Percentiles rank a stretch among this genome's conserved stretches.
Conservation (phyloP, 495 filamentous ascomycete species). For the Penicillium robsamsonii region DNA sequence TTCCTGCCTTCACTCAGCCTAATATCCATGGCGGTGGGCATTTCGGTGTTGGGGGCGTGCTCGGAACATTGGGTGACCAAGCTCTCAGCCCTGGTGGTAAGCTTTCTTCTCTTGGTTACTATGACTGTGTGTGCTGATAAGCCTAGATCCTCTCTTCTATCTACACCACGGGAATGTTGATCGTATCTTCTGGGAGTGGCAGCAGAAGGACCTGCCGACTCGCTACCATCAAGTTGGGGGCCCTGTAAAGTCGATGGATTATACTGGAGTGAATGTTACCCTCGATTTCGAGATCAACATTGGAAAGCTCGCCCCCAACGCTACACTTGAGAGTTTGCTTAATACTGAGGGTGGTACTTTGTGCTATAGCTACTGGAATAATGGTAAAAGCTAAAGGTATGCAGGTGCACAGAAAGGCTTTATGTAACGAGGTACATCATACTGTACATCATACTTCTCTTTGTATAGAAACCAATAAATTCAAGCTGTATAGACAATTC, state of each 20-base stretch:
- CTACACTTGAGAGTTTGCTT: constrained; percentile 16
- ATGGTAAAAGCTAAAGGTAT: background rate
- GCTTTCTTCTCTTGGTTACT: background rate
- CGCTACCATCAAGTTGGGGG: constrained; percentile 24
- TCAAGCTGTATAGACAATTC: background rate
- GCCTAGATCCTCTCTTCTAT: constrained; percentile 51
- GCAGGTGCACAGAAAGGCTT: background rate
- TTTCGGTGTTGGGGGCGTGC: too few species aligned
- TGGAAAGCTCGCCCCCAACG: constrained; percentile 16
- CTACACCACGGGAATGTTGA: constrained; percentile 54
- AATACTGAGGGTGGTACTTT: constrained; percentile 13
- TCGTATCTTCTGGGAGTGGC: constrained; percentile 56
- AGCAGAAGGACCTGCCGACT: constrained; percentile 38
- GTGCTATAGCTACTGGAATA: constrained; percentile 19
- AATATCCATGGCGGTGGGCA: too few species aligned
- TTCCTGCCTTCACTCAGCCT: too few species aligned
- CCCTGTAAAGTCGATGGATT: constrained; percentile 18
- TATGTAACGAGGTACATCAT: too few species aligned
- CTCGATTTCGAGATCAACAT: constrained; percentile 22
- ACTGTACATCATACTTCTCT: background rate
- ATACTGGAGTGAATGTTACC: constrained; percentile 20
- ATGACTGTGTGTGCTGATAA: background rate
- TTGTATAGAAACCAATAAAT: constrained; percentile 7
- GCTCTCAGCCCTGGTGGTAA: too few species aligned
- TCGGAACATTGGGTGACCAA: too few species aligned